Conservation (phyloP, 176 grass and related monocot species). For the Elaeis guineensis region DNA sequence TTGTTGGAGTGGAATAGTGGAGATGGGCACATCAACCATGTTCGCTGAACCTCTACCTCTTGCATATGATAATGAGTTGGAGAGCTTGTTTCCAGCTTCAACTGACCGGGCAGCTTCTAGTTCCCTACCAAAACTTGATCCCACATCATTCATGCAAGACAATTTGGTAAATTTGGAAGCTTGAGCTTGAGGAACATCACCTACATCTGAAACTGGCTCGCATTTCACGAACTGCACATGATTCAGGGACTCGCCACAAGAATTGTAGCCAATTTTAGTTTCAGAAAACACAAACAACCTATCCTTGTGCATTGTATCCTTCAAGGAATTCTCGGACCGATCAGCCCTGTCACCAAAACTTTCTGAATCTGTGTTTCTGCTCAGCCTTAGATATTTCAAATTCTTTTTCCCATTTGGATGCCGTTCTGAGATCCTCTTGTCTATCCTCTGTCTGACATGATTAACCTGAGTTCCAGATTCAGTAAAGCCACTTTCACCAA, state of each 20-base stretch:
- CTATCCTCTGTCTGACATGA: conserved; percentile 12
- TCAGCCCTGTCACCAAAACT: not conserved
- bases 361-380: conserved; percentile 4
- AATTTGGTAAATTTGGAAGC: conserved; percentile 1
- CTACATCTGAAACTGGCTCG: conserved; percentile 4
- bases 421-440: conserved; percentile 16
- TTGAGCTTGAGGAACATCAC: not conserved
- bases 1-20: conserved; percentile 29
- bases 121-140: conserved; percentile 14
- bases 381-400: conserved; percentile 25
- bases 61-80: conserved; percentile 1
- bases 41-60: conserved; percentile 24
- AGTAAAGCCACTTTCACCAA: conserved; percentile 25
- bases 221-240: not conserved
- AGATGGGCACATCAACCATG: conserved; percentile 10
- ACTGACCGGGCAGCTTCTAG: conserved; percentile 25
- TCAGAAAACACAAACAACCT: conserved; percentile 18
- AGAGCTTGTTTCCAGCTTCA: conserved; percentile 33
- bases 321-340: conserved; percentile 11
- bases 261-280: conserved; percentile 7
- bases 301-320: conserved; percentile 3
- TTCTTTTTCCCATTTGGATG: conserved; percentile 17
- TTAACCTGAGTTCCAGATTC: conserved; percentile 15
- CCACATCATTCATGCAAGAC: conserved; percentile 6
- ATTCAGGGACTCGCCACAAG: conserved; percentile 24